A percentile compares a stretch with the other conserved stretches of the same genome.
These are phyloP conservation scores for Lipomyces starkeyi DNA, from an alignment of 805 yeast species.

Conservation along the genomic window DNA sequence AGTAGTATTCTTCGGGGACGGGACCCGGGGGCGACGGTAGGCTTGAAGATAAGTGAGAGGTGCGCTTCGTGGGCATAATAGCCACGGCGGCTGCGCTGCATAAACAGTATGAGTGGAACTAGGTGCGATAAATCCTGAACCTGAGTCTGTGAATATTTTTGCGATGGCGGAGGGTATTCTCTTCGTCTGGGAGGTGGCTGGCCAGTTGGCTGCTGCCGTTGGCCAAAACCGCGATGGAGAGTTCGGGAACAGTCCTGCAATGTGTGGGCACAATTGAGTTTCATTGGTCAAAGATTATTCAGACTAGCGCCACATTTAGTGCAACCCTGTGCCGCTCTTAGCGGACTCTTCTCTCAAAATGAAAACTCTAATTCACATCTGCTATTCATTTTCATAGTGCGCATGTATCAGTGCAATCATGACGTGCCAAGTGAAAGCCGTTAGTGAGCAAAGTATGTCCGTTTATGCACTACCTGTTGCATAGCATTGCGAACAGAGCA, in stretches of 20 bases:
- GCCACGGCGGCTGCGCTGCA: constrained; percentile 8
- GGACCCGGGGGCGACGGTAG: constrained; percentile 6
- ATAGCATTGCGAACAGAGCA: not conserved
- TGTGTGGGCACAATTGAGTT: not conserved
- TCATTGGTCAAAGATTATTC: not conserved
- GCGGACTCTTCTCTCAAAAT: not conserved
- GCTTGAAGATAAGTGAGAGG: not conserved
- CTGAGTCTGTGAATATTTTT: not conserved
- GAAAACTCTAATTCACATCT: not conserved
- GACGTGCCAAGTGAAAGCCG: too few relatives aligned
- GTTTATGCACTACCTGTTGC: not conserved
- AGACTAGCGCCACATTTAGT: not conserved
- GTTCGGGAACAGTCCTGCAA: not conserved
- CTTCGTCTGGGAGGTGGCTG: not conserved
- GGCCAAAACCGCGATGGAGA: not conserved
- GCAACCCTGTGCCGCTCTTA: not conserved
- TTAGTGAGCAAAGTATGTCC: not conserved
- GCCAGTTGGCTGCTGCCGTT: not conserved
- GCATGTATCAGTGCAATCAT: too few relatives aligned
- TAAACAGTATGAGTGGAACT: not conserved
- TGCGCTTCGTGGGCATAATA: constrained; percentile 15
- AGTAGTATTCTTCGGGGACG: constrained; percentile 21
- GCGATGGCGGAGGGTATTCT: not conserved
- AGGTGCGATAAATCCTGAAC: not conserved
- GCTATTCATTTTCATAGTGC: not conserved